These are phyloP conservation scores for Camillea tinctor DNA, from an alignment of 2,329 filamentous ascomycete species.

Conservation along the genomic window DNA sequence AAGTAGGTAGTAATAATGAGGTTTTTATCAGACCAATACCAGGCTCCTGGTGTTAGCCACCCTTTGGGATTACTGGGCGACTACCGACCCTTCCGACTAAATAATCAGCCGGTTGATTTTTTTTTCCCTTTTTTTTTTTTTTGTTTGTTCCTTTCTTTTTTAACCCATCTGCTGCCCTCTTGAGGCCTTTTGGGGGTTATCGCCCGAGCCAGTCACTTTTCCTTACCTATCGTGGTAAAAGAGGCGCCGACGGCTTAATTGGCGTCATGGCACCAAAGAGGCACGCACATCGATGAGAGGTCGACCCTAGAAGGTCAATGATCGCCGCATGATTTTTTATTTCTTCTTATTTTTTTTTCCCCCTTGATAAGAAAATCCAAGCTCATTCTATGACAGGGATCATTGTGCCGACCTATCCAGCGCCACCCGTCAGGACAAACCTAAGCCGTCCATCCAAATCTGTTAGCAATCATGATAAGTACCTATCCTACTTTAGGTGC, in stretches of 20 bases:
- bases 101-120: not conserved
- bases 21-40: not conserved
- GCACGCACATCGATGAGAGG: not conserved
- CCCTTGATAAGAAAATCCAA: not conserved
- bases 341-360: too few species aligned
- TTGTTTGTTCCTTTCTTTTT: too few species aligned
- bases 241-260: not conserved
- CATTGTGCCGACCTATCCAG: not conserved
- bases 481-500: too few species aligned
- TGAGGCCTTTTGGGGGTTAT: not conserved
- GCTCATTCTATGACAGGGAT: not conserved
- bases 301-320: not conserved
- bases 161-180: not conserved
- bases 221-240: not conserved
- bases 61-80: not conserved
- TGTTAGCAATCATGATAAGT: not conserved
- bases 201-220: not conserved
- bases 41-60: not conserved
- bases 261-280: not conserved
- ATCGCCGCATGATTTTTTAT: too few species aligned
- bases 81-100: not conserved
- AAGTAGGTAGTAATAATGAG: not conserved
- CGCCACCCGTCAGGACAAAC: not conserved
- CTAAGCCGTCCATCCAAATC: not conserved
- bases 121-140: too few species aligned